Conservation (phyloP, 192 early-diverging fungal genomes). For the Coemansia sp. region DNA sequence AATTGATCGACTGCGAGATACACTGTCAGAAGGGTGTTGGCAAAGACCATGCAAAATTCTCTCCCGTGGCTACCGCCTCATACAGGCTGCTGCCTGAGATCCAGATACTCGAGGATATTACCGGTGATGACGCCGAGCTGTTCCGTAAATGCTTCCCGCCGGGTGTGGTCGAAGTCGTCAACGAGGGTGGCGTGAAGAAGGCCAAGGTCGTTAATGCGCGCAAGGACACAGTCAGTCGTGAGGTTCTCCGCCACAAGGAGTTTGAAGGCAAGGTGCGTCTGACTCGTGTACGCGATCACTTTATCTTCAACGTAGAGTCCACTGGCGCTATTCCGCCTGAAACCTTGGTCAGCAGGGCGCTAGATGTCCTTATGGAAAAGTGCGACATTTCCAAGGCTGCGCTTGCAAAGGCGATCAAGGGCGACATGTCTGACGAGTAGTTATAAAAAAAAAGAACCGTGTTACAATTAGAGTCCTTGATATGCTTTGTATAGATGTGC, state of each 20-base stretch:
- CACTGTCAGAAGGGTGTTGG: conserved; percentile 93
- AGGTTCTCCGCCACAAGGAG: conserved; percentile 89
- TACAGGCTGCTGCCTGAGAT: conserved; percentile 95
- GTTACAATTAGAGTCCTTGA: background rate
- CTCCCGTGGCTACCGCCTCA: conserved; percentile 93
- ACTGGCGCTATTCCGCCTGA: conserved; percentile 79
- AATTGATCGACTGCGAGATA: conserved; percentile 77
- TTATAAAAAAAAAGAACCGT: background rate
- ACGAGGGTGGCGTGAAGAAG: conserved; percentile 64
- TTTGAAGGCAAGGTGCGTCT: conserved; percentile 89
- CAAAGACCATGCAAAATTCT: conserved; percentile 96
- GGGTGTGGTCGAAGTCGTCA: conserved; percentile 80
- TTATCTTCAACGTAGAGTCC: conserved; percentile 95
- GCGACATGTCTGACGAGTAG: conserved; percentile 24
- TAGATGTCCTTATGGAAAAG: conserved; percentile 81
- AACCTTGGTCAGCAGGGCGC: conserved; percentile 71
- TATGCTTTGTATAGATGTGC: background rate
- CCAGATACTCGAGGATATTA: conserved; percentile 78
- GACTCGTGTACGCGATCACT: conserved; percentile 92
- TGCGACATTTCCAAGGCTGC: conserved; percentile 68
- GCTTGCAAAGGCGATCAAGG: conserved; percentile 35
- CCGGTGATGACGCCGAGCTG: conserved; percentile 74
- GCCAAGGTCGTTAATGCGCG: conserved; percentile 86
- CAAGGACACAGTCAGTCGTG: conserved; percentile 93
- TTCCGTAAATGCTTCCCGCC: conserved; percentile 85